Evolutionary conservation across 345 rosid species (phyloP), one percentile per base, ranked within the genome.

Genomic region (Rubroshorea leprosula): DNA sequence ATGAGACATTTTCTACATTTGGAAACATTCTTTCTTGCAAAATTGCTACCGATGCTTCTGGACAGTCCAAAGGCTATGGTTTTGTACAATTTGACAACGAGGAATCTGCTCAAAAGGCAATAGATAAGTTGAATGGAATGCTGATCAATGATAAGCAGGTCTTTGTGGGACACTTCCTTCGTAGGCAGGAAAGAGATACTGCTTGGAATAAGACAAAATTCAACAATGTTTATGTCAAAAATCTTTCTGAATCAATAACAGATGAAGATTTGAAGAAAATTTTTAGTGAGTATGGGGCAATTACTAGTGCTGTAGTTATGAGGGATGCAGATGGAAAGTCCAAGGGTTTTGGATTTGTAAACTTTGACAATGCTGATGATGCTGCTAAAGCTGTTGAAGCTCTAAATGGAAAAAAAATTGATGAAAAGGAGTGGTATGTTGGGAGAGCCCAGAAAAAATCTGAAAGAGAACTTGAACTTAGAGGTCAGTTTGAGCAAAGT

Each of bases 401-500:
- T 55, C 96, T 92, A 11, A 91, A 91, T 65, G 96, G 96, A 6
- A 78, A 75, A 49, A 84, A 79, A 61, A 21, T 81, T 72, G 95
- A 84, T 41, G 98, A 86, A 9, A 88, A 86, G 68, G 95, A 91
- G 61, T 91, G 94, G 98, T 88, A 61, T 66, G 96, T 91, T 57
- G 98, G 95, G 54, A 87, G 83, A 74, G 97, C 96, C 27, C 91
- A 80, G 70, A 91, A 88, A 77, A 91, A 86, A 67, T 81, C 77
- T 69, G 96, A 89, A 50, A 83, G 98, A 76, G 95, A 89, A 71
- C 54, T 21, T 9, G 98, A 92, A 69, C 62, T 92, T 16, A 86
- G 78, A 64, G 64, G 51, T 26, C 76, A 70, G 41, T 83, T 74
- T 80, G 98, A 92, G 78, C 93, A 83, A 80, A 92, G 69, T 52